Evolutionary conservation across 2,329 filamentous ascomycete genomes (phyloP), one percentile per base, ranked within the genome.

Genomic region (Pseudopithomyces chartarum): DNA sequence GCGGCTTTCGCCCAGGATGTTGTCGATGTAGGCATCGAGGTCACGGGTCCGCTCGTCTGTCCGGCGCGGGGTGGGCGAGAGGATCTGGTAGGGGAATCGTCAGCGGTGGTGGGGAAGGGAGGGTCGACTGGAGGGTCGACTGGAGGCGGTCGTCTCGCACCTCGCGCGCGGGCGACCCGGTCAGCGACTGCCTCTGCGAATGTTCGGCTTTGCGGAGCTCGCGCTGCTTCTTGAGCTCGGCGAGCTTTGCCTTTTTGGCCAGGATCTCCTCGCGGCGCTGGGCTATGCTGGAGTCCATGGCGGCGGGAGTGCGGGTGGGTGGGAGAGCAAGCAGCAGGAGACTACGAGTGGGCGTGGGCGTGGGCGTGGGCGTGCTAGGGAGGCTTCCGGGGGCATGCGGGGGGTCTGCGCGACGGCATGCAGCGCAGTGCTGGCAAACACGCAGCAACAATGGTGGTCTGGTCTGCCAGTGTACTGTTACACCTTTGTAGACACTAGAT

Each of bases 241-340:
- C 93, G 69, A 99, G 91, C 83, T 95, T 97, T 61, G 93, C 94
- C 82, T 91, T 94, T 81, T 99, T 99, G 66, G 92, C 93, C 68
- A 95, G 82, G 67, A 99, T 97, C 82, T 99, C 95, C 82, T 97
- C 92, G 81, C 92, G 90, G 69, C 93, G 90, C 83, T 93, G 81
- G 75, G 87, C 89, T 80, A 89, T 87, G 83, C 89, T 89, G 13
- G 69, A 66, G 52, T 74, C 72, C 72, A 73, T 73, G 51, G 52
- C 55, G 61, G 57, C 12, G 50, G 60, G 44, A 57, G 43, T 54
- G 38, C 11, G 17, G 6, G 11, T 13, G 11, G 34, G 11, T 11
- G n/a, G n/a, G n/a, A n/a, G n/a, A n/a, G n/a, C n/a, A n/a, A n/a
- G n/a, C n/a, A n/a, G n/a, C n/a, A n/a, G n/a, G n/a, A n/a, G n/a